Evolutionary conservation across 345 rosid genomes (phyloP), one percentile per base, ranked within the genome.

Genomic region (Turnera subulata): DNA sequence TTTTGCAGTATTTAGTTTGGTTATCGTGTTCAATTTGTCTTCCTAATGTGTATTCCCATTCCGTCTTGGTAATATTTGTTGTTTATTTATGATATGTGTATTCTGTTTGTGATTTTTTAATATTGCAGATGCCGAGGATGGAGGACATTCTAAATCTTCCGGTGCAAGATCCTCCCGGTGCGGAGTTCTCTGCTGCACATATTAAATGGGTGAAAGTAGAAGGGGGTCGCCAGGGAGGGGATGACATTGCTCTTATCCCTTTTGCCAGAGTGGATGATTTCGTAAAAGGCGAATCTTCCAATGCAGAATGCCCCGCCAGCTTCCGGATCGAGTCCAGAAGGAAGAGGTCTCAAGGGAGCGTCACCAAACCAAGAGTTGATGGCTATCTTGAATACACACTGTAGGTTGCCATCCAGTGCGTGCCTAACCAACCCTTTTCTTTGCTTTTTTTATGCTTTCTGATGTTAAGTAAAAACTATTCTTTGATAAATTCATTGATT

Each of bases 201-300:
- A 58, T 78, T 18, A 68, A 73, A 52, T 81, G 85, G 85, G 77
- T 65, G 32, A 75, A 75, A 63, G 74, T 78, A 16, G 77, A 62
- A 60, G 85, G 82, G 2, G 82, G 85, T 46, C 79, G 81, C 51
- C 82, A 70, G 54, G 79, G 80, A 40, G 82, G 82, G 40, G 85
- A 81, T 60, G 80, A 75, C 54, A 73, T 78, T 56, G 80, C 80
- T 67, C 64, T 80, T 22, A 67, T 80, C 39, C 85, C 85, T 7
- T 80, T 66, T 73, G 55, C 82, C 6, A 70, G 85, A 61, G 85
- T 78, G 15, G 81, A 78, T 19, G 82, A 75, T 65, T 81, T 81
- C 44, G 82, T 81, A 37, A 81, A 68, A 71, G 85, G 85, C 50
- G 82, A 81, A 67, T 73, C 80, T 32, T 67, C 77, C 19, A 78